These are phyloP conservation scores for Musa troglodytarum DNA, from an alignment of 176 grass and related monocot genomes.

Conservation along the genomic window DNA sequence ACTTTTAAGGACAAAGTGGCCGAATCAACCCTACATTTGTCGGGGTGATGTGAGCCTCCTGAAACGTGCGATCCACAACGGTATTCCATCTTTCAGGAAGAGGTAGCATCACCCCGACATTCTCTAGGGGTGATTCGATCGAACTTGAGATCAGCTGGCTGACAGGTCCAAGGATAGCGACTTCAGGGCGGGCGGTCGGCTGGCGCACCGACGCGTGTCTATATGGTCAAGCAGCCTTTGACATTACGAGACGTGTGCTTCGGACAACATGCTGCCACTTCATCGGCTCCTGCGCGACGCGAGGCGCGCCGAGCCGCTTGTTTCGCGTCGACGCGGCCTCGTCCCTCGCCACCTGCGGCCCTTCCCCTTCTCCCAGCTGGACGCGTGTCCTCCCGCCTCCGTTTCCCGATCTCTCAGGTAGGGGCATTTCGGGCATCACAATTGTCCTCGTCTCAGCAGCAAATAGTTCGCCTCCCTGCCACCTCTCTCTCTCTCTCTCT, in stretches of 20 bases:
- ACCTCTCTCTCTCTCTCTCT: not conserved
- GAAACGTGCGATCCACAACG: too few species aligned
- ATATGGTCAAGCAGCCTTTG: not conserved
- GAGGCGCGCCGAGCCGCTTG: not conserved
- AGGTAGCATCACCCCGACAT: too few species aligned
- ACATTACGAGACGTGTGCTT: not conserved
- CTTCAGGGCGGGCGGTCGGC: not conserved
- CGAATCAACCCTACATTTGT: too few species aligned
- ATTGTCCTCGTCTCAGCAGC: not conserved
- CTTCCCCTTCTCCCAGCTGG: not conserved
- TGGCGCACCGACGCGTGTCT: not conserved
- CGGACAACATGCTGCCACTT: not conserved
- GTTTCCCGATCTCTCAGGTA: not conserved
- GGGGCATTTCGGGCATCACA: constrained; percentile 1
- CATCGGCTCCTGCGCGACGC: not conserved
- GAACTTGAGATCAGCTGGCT: not conserved
- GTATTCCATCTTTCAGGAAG: too few species aligned
- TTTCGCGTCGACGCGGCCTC: not conserved
- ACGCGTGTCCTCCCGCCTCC: not conserved
- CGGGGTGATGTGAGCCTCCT: too few species aligned
- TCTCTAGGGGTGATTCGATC: too few species aligned
- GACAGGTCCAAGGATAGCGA: not conserved
- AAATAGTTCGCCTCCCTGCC: not conserved
- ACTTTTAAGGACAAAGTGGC: too few species aligned
- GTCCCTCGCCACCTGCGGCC: not conserved